Base-by-base conservation (phyloP, 306 rosid species). In the Gillenia trifoliata region DNA sequence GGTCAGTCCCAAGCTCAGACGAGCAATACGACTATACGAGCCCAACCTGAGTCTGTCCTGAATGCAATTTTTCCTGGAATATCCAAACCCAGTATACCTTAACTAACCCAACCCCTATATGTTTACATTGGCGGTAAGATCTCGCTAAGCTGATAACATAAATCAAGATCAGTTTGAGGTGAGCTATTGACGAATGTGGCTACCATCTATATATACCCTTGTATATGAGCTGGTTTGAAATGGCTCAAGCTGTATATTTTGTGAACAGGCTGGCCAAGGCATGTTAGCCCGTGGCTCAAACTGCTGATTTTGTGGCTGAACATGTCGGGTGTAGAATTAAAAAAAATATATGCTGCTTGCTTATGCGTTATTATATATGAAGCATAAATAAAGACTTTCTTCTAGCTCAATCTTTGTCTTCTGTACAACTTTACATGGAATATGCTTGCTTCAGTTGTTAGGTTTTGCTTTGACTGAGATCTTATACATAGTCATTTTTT, bases 381-480 rank as follows among this genome's bases (percentile, higher is more conserved):
- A 66, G 67, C 5, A 20, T 1, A 11, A 30, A 23, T 11, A 8
- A 19, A 15, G 31, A 16, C 54, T 47, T 25, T 19, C n/a, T 43
- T 41, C 72, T 19, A 4, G 23, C 23, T 56, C 11, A 38, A 16
- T 28, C 25, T 17, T n/a, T 66, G 72, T 63, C 26, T 10, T 22
- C 4, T 52, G 15, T 36, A 68, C 11, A 68, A 68, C n/a, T 60
- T 38, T 12, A 20, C 36, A 76, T 73, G 30, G 25, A n/a, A 13
- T 33, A 29, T 82, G 19, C 49, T 75, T 64, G 66, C 54, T 47
- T 71, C 47, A 65, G 13, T 31, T 49, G n/a, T 43, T 36, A 52
- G 43, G 22, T 26, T 65, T 15, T 62, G 8, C 74, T 45, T 22
- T 64, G 19, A 34, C 8, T 43, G 25, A 65, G 59, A 33, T 49